Evolutionary conservation across 225 moss, liverwort and hornwort genomes (phyloP), one percentile per base, ranked within the genome.

Genomic region (Ulota crispa): DNA sequence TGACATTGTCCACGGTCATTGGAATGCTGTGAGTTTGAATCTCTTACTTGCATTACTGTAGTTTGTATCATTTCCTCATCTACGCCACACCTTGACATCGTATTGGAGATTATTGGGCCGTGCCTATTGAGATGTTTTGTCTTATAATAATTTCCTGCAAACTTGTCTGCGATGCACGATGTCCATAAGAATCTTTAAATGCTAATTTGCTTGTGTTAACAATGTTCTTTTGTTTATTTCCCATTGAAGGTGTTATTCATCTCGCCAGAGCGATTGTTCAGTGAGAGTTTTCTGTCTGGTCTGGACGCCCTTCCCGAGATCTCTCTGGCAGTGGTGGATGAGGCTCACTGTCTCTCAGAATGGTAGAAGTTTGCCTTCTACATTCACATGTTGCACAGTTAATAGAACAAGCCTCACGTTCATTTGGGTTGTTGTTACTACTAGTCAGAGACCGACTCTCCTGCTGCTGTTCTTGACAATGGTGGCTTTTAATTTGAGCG

Each of bases 321-420:
- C 69, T 91, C 89, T 23, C 45, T 95, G 69, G 94, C 94, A 42
- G 97, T 97, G 31, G 85, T 97, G 45, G 97, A 97, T 87, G 97
- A 97, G 91, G 97, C 97, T 80, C 97, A 97, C 82, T 97, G 97
- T 64, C 88, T 97, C 43, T 97, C 97, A 81, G 95, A 97, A 92
- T 97, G 97, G 97, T 97, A 83, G 14, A 9, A 67, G 73, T 72
- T 52, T 31, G 7, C 16, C 23, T 55, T 60, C 57, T 52, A 52
- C 41, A 30, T 31, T 80, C 60, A 53, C 32, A 9, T 52, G 20
- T 5, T 79, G 31, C 70, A 21, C 3, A 61, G 42, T 73, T 10
- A 8, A 15, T 64, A 56, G 14, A 28, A 24, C 30, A 50, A 67
- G 18, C 15, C 31, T 28, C 41, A 54, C 2, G 18, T 63, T 74